Base-by-base conservation (phyloP, 768 basidiomycete genomes). In the Podaxis mareebaensis region DNA sequence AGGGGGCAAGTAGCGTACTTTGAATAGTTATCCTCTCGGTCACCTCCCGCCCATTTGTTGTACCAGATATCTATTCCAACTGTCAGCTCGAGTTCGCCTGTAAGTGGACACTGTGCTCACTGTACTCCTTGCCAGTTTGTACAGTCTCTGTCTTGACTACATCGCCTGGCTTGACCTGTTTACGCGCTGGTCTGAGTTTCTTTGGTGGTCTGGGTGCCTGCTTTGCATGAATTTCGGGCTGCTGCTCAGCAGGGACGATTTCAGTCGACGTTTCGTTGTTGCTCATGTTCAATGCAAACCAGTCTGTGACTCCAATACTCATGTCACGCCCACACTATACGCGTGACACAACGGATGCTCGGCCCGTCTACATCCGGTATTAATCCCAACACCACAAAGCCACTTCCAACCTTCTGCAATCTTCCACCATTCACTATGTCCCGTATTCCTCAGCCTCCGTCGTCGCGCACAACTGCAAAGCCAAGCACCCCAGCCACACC, bases 41-140 rank as follows among this genome's bases (percentile, higher is more conserved):
- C 97, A 61, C 96, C 97, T 59, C 97, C 97, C n/a, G 97, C 97
- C 96, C 96, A 99, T 78, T 97, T 96, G 77, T 98, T 95, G 74
- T 96, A 99, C 96, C 97, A 99, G 57, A 96, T 92, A 76, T 99
- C 92, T 92, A 64, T 48, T 60, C 57, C 67, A 67, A 66, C 38
- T 58, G 38, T 56, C 11, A 64, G 42, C 17, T 36, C 46, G 33
- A 3, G 49, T 39, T 42, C 48, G 52, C 20, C 48, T 3, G 51
- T 46, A 17, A 33, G 30, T 30, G 11, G 2, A 28, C 12, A 39
- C 12, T 26, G 17, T 11, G 85, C 91, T 69, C 68, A 96, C 95
- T 98, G 78, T 96, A 97, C 73, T 97, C 95, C 75, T 96, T 96
- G 54, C 95, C 95, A 0, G 94, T 93, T 75, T 98, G 95, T 8